Evolutionary conservation across 2,329 filamentous ascomycete species (phyloP), one percentile per base, ranked within the genome.

Genomic region (Apiospora aurea): DNA sequence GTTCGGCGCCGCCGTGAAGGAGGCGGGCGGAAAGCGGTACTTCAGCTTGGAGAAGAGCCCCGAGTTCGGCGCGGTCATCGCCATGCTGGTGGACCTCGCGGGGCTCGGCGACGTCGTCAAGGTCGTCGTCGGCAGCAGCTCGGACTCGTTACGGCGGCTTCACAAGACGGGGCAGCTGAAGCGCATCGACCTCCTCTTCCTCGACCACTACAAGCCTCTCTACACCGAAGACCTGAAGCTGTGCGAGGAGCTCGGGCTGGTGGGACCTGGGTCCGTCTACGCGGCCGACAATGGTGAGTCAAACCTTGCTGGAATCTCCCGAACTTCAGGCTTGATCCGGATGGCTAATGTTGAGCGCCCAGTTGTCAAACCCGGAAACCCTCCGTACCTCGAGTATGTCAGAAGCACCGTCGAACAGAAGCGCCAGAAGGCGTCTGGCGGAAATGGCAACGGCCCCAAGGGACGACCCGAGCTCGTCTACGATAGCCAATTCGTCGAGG

Each of bases 131-230:
- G 94, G 93, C 4, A 85, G 90, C 4, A 93, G 91, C 75, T 89
- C 92, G 72, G 85, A 86, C n/a, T 91, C 90, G 0, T 85, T 96
- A 66, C 85, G 87, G 68, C 87, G 89, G 6, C 84, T 96, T 5
- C 85, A 90, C 74, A 77, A 82, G 0, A 80, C 84, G 3, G 89
- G 89, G 0, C 77, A 79, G 5, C 79, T 95, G 34, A 81, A 84
- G 34, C 85, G 87, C 66, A 89, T 95, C 73, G 92, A 94, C 76
- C 82, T 95, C 51, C 84, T 95, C 80, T 96, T 96, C 80, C 83
- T 96, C 47, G 94, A 96, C 77, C 94, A 96, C 80, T 92, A 92
- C 81, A 95, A 96, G 81, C 91, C 92, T 0, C 88, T 91, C 0
- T 96, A 96, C 79, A 89, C 88, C 0, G 87, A 88, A 0, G 94